Percentiles rank a stretch among this genome's conserved stretches.
phyloP scores from a whole-genome alignment of 169 alveolate genomes.

The Plasmodium gaboni region DNA sequence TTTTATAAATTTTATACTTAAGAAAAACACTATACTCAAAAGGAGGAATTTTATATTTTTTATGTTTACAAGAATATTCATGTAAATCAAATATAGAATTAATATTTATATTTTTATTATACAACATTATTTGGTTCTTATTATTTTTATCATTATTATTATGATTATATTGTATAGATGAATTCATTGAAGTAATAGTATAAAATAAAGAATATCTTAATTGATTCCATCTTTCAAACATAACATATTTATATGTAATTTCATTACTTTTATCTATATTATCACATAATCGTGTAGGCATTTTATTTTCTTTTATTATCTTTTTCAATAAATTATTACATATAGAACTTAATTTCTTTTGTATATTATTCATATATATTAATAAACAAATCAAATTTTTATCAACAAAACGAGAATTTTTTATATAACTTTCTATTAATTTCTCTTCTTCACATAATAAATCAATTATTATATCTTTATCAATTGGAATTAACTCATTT shows the following conservation, averaged over 20 bases:
- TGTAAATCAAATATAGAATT: conserved; percentile 60
- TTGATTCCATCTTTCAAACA: conserved; percentile 75
- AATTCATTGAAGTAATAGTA: conserved; percentile 12
- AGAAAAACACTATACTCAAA: conserved; percentile 62
- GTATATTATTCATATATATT: conserved; percentile 37
- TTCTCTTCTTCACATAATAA: conserved; percentile 71
- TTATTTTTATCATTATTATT: not conserved
- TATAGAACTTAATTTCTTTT: conserved; percentile 54
- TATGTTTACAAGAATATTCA: conserved; percentile 40
- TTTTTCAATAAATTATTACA: conserved; percentile 34
- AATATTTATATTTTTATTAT: conserved; percentile 10
- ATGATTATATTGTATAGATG: not conserved
- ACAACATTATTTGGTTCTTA: not conserved
- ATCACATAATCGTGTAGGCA: conserved; percentile 31
- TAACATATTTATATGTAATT: conserved; percentile 38
- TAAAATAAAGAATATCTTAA: conserved; percentile 51
- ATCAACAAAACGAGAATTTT: conserved; percentile 49
- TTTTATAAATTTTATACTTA: conserved; percentile 20
- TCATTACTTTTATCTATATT: conserved; percentile 36
- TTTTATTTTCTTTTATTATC: conserved; percentile 52
- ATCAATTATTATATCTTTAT: conserved; percentile 67
- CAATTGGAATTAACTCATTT: conserved; percentile 34
- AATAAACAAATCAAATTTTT: conserved; percentile 47
- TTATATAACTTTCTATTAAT: conserved; percentile 43
- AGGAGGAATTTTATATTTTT: conserved; percentile 44